These are phyloP conservation scores for Blastobotrys niveus DNA, from an alignment of 1,139 yeast genomes.

Conservation along the genomic window DNA sequence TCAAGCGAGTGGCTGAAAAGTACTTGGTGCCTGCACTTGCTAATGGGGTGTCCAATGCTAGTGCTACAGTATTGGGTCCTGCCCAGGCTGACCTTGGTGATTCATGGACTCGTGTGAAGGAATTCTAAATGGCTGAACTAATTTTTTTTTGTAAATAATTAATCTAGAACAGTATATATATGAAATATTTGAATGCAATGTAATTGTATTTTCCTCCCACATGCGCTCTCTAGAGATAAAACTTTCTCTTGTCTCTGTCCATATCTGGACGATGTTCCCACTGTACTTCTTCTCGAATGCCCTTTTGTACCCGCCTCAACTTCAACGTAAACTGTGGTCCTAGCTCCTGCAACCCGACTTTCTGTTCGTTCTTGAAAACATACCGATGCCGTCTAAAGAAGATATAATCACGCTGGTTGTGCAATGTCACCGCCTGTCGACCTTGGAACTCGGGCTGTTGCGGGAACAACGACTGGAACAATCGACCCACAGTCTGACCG, in stretches of 20 bases:
- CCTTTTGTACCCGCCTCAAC: constrained; percentile 82
- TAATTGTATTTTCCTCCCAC: neutral
- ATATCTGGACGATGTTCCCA: constrained; percentile 96
- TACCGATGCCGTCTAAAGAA: constrained; percentile 95
- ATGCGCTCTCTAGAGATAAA: constrained; percentile 52
- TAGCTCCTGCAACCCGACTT: constrained; percentile 88
- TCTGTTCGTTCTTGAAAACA: constrained; percentile 79
- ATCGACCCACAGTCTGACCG: constrained; percentile 86
- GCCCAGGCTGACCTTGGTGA: constrained; percentile 29
- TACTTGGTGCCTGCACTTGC: constrained; percentile 41
- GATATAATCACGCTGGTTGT: constrained; percentile 91
- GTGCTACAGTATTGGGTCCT: constrained; percentile 52
- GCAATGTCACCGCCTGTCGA: constrained; percentile 89
- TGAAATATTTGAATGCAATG: neutral
- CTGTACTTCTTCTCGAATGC: constrained; percentile 83
- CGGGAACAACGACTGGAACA: constrained; percentile 89
- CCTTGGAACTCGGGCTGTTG: constrained; percentile 91
- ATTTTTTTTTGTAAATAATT: neutral
- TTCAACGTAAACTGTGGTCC: constrained; percentile 95
- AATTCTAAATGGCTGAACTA: neutral
- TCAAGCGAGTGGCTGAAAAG: constrained; percentile 55
- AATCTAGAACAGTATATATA: neutral
- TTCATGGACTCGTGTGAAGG: constrained; percentile 32
- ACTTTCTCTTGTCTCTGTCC: constrained; percentile 94
- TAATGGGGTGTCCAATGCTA: constrained; percentile 23